Base-by-base conservation (phyloP, 352 stramenopile genomes). In the Pythium guiyangense region DNA sequence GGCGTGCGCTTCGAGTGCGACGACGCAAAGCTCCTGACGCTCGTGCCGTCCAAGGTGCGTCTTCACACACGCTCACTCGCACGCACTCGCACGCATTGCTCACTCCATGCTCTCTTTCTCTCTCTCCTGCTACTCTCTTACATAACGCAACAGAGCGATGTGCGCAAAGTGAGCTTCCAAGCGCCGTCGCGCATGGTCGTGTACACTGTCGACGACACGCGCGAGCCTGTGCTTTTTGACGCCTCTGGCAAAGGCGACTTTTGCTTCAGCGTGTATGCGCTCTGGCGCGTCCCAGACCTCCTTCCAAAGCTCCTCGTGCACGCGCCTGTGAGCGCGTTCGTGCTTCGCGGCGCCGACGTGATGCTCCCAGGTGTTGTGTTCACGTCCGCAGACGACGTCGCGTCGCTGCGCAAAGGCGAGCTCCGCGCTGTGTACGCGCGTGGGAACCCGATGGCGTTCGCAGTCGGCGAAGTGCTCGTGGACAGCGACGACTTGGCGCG, bases 291-390 rank as follows among this genome's bases (percentile, higher is more conserved):
- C 4, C 61, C 78, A 0, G 51, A 66, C 25, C 49, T 92, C 25
- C 61, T 94, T 39, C 83, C 81, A 9, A 52, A 62, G 27, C 55
- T 95, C 43, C 55, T 71, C 31, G 82, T 95, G 37, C 81, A 95
- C 53, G 80, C 81, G 12, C 81, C 82, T 4, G 85, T 91, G 65
- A 95, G 85, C 49, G 67, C 88, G 48, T 95, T 88, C 31, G 74
- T 93, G 39, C 60, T 95, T 26, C 75, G 83, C 35, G 85, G 85
- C 9, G 85, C 85, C 0, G 85, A 93, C 49, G 80, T 92, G 49
- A 95, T 95, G 85, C 66, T 92, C 39, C 85, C 85, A 0, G 85
- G 85, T 5, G 83, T 95, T 2, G 74, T 95, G 8, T 85, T 90
- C 46, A 50, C 73, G 42, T 79, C 66, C 2, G 31, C 50, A 11